Conservation (phyloP, 148 eudicot species). For the Chenopodium suecicum region DNA sequence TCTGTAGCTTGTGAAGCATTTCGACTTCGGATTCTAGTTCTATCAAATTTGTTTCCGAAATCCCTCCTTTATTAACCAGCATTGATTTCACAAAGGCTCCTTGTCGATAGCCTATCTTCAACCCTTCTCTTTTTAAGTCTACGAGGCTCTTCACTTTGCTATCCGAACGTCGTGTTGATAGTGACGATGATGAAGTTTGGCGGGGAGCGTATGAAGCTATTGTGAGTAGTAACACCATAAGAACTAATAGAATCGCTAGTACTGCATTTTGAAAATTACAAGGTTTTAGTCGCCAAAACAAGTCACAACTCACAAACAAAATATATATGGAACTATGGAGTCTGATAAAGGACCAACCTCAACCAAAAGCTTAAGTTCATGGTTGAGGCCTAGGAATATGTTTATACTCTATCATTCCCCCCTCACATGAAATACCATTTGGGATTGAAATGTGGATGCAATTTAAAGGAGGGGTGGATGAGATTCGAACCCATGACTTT, state of each 20-base stretch:
- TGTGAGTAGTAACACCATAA: neutral
- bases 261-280: neutral
- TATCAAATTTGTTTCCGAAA: neutral
- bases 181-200: neutral
- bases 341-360: too few species aligned
- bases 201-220: neutral
- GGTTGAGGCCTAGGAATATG: too few species aligned
- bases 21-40: neutral
- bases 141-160: neutral
- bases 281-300: too few species aligned
- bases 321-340: too few species aligned
- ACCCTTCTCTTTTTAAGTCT: neutral
- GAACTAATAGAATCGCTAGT: neutral
- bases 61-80: neutral
- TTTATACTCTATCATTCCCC: too few species aligned
- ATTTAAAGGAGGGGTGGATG: too few species aligned
- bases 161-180: neutral
- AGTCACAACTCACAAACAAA: too few species aligned
- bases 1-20: neutral
- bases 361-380: too few species aligned
- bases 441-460: too few species aligned
- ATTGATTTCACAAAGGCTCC: neutral
- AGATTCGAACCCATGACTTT: too few species aligned
- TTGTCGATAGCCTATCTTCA: neutral
- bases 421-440: too few species aligned